Evolutionary conservation across 805 yeast genomes (phyloP).

Genomic region (Yarrowia sp.): DNA sequence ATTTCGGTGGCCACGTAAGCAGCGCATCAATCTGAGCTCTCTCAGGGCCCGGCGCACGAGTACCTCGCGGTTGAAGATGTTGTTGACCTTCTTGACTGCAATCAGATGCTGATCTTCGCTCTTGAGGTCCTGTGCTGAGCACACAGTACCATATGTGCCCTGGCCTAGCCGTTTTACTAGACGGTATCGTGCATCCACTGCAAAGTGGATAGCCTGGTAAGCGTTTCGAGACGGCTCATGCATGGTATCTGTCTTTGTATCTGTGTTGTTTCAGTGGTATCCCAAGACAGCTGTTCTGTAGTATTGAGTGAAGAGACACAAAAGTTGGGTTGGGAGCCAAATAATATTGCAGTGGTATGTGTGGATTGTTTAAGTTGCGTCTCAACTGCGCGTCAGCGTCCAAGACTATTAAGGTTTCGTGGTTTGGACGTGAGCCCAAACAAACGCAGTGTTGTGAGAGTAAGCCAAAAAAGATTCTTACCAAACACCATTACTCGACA

Average conservation of each 20-base stretch:
- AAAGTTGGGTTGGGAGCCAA: background rate
- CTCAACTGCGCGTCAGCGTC: background rate
- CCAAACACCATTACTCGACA: background rate
- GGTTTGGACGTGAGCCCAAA: background rate
- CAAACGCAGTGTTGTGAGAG: background rate
- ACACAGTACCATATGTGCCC: slow-evolving; percentile 85
- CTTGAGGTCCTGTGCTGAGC: slow-evolving; percentile 49
- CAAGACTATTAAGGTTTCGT: background rate
- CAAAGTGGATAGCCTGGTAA: slow-evolving; percentile 22
- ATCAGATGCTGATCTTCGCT: slow-evolving; percentile 35
- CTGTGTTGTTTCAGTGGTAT: background rate
- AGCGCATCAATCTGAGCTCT: slow-evolving; percentile 76
- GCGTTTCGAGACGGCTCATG: slow-evolving; percentile 4
- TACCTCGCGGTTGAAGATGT: slow-evolving; percentile 63
- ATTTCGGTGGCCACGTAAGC: slow-evolving; percentile 81
- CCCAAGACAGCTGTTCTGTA: background rate
- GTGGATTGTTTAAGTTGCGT: background rate
- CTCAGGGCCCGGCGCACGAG: slow-evolving; percentile 76
- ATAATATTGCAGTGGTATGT: background rate
- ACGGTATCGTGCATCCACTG: slow-evolving; percentile 19
- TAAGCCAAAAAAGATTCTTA: background rate
- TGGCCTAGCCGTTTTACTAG: slow-evolving; percentile 52
- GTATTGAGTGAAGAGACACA: background rate
- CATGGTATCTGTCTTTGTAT: slow-evolving; percentile 12
- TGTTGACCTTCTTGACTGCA: slow-evolving; percentile 79